Base-by-base conservation (phyloP, 768 basidiomycete genomes). In the Cyathus striatus region DNA sequence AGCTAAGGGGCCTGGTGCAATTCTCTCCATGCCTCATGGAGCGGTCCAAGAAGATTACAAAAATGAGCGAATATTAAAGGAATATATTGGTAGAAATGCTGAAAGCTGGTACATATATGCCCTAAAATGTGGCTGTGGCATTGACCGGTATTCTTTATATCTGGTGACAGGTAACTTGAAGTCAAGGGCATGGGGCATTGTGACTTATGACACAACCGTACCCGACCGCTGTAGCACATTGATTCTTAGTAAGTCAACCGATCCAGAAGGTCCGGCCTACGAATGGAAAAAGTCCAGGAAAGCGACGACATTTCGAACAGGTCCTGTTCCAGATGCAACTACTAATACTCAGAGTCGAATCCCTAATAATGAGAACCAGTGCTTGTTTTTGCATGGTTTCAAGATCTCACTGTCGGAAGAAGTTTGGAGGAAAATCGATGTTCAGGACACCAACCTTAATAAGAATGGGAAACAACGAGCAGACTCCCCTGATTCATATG, bases 11-110 rank as follows among this genome's bases (percentile, higher is more conserved):
- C 35, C 21, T 14, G 35, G 41, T 2, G 49, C 49, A 5, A 18
- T 52, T 21, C 41, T 52, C 4, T 25, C 36, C 6, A 40, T 50
- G 3, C 51, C 51, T 4, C 24, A 45, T 7, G 51, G 51, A 12
- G 41, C 46, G n/a, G 44, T 43, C 6, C 41, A 42, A 16, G 32
- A 36, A 7, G 36, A 50, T 23, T 17, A 32, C 22, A 33, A 21
- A 14, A 42, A 42, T 20, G 41, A 30, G 21, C 16, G 24, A 17
- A 17, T 32, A 13, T 14, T 42, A 10, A 23, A 42, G 21, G 30
- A 27, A 12, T 33, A 32, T 27, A 33, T 42, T n/a, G 12, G 9
- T n/a, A 9, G 33, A 17, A 32, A 17, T 6, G 41, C 41, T 9
- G 27, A 42, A 33, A 13, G 14, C 9, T 33, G 41, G 41, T 42